Base-by-base conservation (phyloP, 495 filamentous ascomycete genomes). In the Baudoinia panamericana region DNA sequence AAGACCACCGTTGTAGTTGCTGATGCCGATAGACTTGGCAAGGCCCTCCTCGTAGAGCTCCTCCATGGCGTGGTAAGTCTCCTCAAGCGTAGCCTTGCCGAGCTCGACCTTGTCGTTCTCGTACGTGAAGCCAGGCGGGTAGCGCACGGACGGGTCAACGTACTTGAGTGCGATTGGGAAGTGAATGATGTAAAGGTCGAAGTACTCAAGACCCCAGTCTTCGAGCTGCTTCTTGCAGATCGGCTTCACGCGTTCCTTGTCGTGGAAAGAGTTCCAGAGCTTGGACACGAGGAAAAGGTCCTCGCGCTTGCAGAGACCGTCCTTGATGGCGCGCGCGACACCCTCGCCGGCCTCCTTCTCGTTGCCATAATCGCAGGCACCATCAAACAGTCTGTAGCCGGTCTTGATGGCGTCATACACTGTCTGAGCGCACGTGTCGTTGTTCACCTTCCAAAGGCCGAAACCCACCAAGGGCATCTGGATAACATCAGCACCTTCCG, bases 211-310 rank as follows among this genome's bases (percentile, higher is more conserved):
- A 0, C 60, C 67, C 25, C 82, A 67, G 45, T 80, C 72, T 20
- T 65, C 55, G 11, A 83, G 60, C 4, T 78, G 74, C 41, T 72
- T 64, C 34, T 75, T 63, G 41, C 75, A 53, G n/a, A 78, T 75
- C 9, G 58, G 57, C 21, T 55, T 59, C 2, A 78, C 79, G 31
- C 75, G 72, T 20, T 74, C 67, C 1, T 74, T 70, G 36, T 74
- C 70, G 46, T 83, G 78, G 46, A 72, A 68, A 33, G 50, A 47
- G 68, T 87, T 87, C 85, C 85, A 93, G 37, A 93, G 75, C 68
- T 93, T 93, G 54, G 80, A 84, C 40, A 84, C 82, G 56, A 93
- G 73, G 73, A 93, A 93, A 61, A 92, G 79, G 23, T 93, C 84
- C 58, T 76, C 70, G 43, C 85, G 80, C 65, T 77, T 87, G 52